These are phyloP conservation scores for Paramarasmius palmivorus DNA, from an alignment of 1,284 basidiomycete species.

Conservation along the genomic window DNA sequence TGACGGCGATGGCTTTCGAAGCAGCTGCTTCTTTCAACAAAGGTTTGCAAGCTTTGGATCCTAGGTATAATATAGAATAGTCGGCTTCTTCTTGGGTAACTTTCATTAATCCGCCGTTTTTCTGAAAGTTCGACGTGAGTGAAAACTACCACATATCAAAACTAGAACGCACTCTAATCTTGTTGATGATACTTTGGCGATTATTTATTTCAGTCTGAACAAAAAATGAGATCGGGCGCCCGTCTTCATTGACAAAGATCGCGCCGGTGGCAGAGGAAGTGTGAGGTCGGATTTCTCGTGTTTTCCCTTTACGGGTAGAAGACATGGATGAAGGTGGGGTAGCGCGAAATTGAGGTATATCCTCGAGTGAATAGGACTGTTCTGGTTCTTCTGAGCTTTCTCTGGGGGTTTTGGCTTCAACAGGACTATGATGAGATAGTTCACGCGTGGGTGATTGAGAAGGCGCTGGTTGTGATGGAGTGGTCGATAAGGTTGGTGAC, in stretches of 20 bases:
- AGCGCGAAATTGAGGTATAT: too few species aligned
- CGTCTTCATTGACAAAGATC: conserved; percentile 33
- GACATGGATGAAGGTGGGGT: not conserved
- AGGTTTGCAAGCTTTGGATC: conserved; percentile 47
- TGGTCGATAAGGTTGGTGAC: too few species aligned
- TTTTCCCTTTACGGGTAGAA: not conserved
- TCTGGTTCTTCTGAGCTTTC: too few species aligned
- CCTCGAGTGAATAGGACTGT: too few species aligned
- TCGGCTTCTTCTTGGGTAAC: conserved; percentile 52
- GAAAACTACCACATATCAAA: conserved; percentile 3
- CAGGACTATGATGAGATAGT: too few species aligned
- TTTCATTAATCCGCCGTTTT: conserved; percentile 59
- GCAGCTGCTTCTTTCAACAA: conserved; percentile 39
- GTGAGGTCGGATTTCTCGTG: not conserved
- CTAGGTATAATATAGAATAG: conserved; percentile 54
- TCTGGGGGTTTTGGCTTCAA: too few species aligned
- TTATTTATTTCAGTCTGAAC: conserved; percentile 57
- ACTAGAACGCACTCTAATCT: conserved; percentile 48
- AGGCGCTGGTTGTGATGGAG: too few species aligned
- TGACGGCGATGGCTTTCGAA: conserved; percentile 43
- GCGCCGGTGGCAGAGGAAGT: conserved; percentile 13
- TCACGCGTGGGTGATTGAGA: too few species aligned
- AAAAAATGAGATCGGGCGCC: conserved; percentile 48
- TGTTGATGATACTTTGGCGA: conserved; percentile 43
- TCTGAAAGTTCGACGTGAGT: conserved; percentile 37